Evolutionary conservation across 257 asterid species (phyloP), one percentile per base, ranked within the genome.

Genomic region (Fraxinus cuspidata): DNA sequence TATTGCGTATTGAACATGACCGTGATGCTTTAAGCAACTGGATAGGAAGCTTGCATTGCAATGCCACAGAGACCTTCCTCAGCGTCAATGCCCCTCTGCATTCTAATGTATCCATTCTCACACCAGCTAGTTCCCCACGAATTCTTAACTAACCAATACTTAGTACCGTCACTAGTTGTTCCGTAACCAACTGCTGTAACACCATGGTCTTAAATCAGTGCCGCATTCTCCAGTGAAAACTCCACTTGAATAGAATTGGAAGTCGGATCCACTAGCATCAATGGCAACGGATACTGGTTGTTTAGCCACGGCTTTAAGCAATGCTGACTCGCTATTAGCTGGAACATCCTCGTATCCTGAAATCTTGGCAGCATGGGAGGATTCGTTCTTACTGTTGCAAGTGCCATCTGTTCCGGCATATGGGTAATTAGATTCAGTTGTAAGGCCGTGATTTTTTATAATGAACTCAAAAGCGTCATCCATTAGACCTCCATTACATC

Each of bases 121-220:
- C 87, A 86, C 90, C 87, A 86, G 6, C 18, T 23, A 0, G 38
- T 71, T 0, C 87, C 90, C 90, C 86, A 85, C 3, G 84, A 85
- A 70, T 84, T 87, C 83, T 87, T 87, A 2, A 87, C 86, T 18
- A 85, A 13, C 91, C 89, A 85, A 77, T 85, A 85, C 16, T 87
- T 82, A 0, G 78, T 86, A 8, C 87, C 88, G 12, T 78, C 84
- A 19, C 21, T 47, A 18, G 76, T 25, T 25, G 13, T n/a, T 7
- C 88, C 88, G 8, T 86, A 88, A 0, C 88, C 90, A 10, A 88
- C 83, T 0, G 74, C 80, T 0, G 87, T 77, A 1, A 88, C 90
- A 7, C 84, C 92, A 53, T 88, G 92, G 60, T 88, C 74, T 2
- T 2, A 83, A 73, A 0, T 49, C 56, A 1, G 85, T 88, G 32